phyloP scores from a whole-genome alignment of 495 filamentous ascomycete genomes.

The Aspergillus olivimuriae region DNA sequence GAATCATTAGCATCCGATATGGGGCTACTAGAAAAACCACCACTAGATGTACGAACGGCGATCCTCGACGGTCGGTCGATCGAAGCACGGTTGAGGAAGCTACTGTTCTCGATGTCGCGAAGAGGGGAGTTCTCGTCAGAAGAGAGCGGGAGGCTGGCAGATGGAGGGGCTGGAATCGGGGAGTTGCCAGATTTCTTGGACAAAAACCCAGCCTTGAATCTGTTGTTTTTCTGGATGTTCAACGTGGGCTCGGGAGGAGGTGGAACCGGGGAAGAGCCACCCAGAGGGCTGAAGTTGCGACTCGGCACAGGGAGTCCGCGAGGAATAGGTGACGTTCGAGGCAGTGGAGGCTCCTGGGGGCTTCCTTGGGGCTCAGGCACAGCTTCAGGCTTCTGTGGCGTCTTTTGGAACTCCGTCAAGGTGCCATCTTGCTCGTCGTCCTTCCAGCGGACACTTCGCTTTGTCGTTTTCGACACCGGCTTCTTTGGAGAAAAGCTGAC shows the following conservation, averaged over 20 bases:
- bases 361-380: conserved; percentile 42
- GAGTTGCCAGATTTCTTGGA: conserved; percentile 66
- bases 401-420: conserved; percentile 83
- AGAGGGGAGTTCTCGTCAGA: conserved; percentile 62
- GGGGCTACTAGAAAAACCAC: conserved; percentile 37
- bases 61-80: conserved; percentile 43
- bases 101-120: conserved; percentile 56
- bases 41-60: conserved; percentile 43
- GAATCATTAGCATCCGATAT: conserved; percentile 34
- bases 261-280: conserved; percentile 25
- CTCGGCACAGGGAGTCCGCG: conserved; percentile 36
- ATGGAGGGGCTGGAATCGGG: conserved; percentile 53
- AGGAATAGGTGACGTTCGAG: conserved; percentile 41
- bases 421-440: conserved; percentile 83
- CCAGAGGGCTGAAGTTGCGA: conserved; percentile 28
- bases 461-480: conserved; percentile 50
- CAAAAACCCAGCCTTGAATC: conserved; percentile 89
- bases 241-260: conserved; percentile 27
- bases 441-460: conserved; percentile 83
- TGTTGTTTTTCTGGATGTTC: conserved; percentile 51
- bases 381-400: conserved; percentile 57
- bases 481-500: conserved; percentile 84
- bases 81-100: conserved; percentile 50
- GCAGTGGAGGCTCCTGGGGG: conserved; percentile 38
- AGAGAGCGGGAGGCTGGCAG: conserved; percentile 52